Evolutionary conservation across 345 rosid genomes (phyloP).

Genomic region (Aurinia saxatilis): DNA sequence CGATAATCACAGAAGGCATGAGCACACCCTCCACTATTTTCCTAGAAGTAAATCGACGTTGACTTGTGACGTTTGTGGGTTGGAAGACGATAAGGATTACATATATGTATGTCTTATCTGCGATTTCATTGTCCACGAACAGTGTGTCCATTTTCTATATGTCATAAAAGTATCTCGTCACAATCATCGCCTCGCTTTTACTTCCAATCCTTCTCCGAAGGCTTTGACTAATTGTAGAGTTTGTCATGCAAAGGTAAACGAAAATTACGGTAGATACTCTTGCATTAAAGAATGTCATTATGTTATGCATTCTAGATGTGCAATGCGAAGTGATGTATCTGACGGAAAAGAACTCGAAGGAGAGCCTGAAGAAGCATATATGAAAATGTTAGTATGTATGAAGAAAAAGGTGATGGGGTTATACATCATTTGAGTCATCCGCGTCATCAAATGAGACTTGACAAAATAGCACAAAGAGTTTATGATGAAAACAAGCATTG

Average conservation of each 20-base stretch:
- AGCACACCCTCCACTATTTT: too few species aligned
- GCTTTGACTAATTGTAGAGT: not conserved
- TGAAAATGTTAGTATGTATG: not conserved
- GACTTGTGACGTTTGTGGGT: too few species aligned
- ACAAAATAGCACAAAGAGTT: too few species aligned
- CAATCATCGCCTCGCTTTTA: not conserved
- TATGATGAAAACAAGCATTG: too few species aligned
- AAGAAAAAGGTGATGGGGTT: too few species aligned
- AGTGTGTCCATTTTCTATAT: not conserved
- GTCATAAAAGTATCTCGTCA: not conserved
- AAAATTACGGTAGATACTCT: not conserved
- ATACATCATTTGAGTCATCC: not conserved
- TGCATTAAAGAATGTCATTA: not conserved
- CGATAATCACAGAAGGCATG: too few species aligned
- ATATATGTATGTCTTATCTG: too few species aligned
- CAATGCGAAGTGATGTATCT: not conserved
- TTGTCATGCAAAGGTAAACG: not conserved
- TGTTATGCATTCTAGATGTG: slow-evolving; percentile 10
- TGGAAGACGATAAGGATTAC: too few species aligned
- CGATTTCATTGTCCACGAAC: not conserved
- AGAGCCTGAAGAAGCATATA: not conserved
- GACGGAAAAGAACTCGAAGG: not conserved
- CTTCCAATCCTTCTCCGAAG: not conserved
- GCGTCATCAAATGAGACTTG: not conserved
- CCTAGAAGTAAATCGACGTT: too few species aligned